Evolutionary conservation across 306 rosid genomes (phyloP).

Genomic region (Begonia masoniana): DNA sequence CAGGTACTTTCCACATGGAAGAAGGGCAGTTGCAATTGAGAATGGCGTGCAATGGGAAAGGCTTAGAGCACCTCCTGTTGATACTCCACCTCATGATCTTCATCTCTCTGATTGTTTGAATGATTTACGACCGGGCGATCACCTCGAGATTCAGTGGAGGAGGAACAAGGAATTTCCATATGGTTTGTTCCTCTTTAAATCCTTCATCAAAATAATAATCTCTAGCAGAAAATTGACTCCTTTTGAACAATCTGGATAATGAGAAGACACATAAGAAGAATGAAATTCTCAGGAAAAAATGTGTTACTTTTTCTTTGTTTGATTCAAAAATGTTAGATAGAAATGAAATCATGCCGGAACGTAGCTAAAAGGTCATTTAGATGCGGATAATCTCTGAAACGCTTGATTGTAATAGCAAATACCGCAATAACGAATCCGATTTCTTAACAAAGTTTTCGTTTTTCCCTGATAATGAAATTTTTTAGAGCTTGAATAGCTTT

Average conservation of each 20-base stretch:
- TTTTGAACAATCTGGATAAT: too few species aligned
- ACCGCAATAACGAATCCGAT: neutral
- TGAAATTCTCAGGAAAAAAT: too few species aligned
- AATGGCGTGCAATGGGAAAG: constrained; percentile 68
- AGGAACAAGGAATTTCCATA: constrained; percentile 90
- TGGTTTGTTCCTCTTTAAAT: constrained; percentile 37
- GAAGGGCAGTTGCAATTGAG: constrained; percentile 58
- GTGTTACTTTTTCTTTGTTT: too few species aligned
- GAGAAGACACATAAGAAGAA: too few species aligned
- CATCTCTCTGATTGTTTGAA: constrained; percentile 60
- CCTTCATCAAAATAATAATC: too few species aligned
- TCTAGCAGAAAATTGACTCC: neutral
- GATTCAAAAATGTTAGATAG: too few species aligned
- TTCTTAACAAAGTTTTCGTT: neutral
- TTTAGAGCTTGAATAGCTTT: constrained; percentile 12
- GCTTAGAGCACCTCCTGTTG: constrained; percentile 69
- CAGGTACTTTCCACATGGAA: constrained; percentile 94
- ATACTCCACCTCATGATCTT: constrained; percentile 66
- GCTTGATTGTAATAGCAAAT: too few species aligned
- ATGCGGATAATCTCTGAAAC: too few species aligned
- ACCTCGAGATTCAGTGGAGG: constrained; percentile 92
- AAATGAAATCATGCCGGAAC: too few species aligned
- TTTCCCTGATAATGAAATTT: neutral
- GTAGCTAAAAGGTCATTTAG: too few species aligned
- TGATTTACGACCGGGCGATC: constrained; percentile 73